These are phyloP conservation scores for Suillus placidus DNA, from an alignment of 768 basidiomycete species.

Conservation along the genomic window DNA sequence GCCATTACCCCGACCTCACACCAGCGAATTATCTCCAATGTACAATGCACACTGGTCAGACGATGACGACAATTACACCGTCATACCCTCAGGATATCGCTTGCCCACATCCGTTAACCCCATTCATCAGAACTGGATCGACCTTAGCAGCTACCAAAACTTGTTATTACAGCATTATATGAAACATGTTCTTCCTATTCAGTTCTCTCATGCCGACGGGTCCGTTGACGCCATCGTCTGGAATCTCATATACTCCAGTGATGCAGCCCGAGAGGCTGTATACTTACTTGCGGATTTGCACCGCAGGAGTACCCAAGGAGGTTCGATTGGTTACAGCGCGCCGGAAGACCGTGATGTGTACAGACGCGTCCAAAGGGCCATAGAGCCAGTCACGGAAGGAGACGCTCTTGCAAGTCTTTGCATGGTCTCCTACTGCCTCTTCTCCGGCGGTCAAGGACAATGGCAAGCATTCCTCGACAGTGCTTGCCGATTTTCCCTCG, in stretches of 20 bases:
- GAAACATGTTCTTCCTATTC: constrained; percentile 60
- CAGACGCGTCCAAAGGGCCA: constrained; percentile 29
- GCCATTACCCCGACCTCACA: constrained; percentile 21
- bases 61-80: constrained; percentile 18
- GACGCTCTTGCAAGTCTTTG: constrained; percentile 82
- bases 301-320: constrained; percentile 32
- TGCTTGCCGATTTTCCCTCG: constrained; percentile 57
- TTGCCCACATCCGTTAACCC: constrained; percentile 17
- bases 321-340: constrained; percentile 22
- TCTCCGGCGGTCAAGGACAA: constrained; percentile 70
- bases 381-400: constrained; percentile 46
- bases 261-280: constrained; percentile 58
- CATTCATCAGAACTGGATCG: constrained; percentile 16
- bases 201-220: constrained; percentile 69
- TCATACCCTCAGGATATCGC: constrained; percentile 27
- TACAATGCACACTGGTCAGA: constrained; percentile 18
- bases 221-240: constrained; percentile 50
- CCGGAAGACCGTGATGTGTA: constrained; percentile 28
- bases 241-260: constrained; percentile 48
- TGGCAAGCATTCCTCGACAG: constrained; percentile 71
- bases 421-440: constrained; percentile 75
- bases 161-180: constrained; percentile 50
- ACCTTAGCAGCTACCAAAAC: constrained; percentile 22
- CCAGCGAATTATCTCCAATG: constrained; percentile 29
- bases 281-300: constrained; percentile 68